Base-by-base conservation (phyloP, 345 rosid genomes). In the Noccaea bulbosa region DNA sequence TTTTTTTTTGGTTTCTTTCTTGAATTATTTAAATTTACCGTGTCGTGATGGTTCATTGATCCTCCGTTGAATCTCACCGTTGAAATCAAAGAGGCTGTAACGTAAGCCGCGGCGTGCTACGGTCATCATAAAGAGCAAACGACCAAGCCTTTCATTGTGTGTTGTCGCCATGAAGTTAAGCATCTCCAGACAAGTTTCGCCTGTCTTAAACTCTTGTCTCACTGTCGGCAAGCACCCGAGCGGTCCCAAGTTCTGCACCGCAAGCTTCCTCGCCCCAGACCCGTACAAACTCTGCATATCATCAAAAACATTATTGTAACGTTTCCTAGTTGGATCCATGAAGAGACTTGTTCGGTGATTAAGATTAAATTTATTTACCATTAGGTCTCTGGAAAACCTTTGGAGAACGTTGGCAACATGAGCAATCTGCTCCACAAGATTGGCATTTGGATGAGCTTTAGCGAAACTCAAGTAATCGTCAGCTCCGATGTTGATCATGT, bases 381-480 rank as follows among this genome's bases (percentile, higher is more conserved):
- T 58, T 38, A 77, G 16, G 27, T 59, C 63, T 70, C 56, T 52
- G 12, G 57, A 4, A 6, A 71, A 4, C 22, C 4, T 45, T 48
- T 50, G 62, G 33, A 77, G 71, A 59, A 77, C 64, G 15, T 5
- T 0, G 3, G 45, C 63, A 38, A 77, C 68, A 7, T 38, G 61
- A 61, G 51, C 8, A 17, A 39, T 12, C 51, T 58, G 80, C n/a
- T 70, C 77, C 2, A 11, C 15, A 7, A 0, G 38, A 60, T 44
- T 65, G 3, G 80, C 76, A 44, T 65, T 51, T 33, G 74, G 79
- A 63, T 78, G 50, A 20, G 61, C 56, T 45, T 73, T 68, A 0
- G 44, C 70, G 75, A 54, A 78, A 22, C 47, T 73, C 34, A 78
- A 78, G 81, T 73, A 78, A 49, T 78, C 81, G 39, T 78, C 72